Conservation (phyloP, 2,329 filamentous ascomycete genomes). For the Thelonectria blattea region DNA sequence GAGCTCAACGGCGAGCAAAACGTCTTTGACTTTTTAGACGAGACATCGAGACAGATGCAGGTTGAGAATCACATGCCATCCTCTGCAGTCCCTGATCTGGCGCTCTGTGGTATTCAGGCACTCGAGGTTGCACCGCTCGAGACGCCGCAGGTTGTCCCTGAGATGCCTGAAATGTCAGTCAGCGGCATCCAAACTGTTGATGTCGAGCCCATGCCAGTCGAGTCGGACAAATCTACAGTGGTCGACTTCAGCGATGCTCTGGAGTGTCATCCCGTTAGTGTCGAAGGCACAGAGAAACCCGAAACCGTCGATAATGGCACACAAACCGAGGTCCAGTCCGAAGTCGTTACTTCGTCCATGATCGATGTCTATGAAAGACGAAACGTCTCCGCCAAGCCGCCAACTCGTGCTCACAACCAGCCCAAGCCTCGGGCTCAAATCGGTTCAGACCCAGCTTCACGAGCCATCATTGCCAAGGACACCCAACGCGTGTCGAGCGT, state of each 20-base stretch:
- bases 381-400: too few species aligned
- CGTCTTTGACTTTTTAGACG: not conserved
- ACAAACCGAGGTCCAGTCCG: slow-evolving; percentile 8
- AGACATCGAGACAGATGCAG: not conserved
- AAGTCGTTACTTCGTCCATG: not conserved
- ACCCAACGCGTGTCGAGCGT: slow-evolving; percentile 1
- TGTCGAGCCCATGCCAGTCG: not conserved
- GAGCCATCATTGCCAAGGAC: slow-evolving; percentile 17
- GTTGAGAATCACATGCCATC: not conserved
- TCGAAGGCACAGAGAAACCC: not conserved
- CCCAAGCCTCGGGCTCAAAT: slow-evolving; percentile 6
- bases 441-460: slow-evolving; percentile 8
- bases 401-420: not conserved
- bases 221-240: not conserved
- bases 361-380: not conserved
- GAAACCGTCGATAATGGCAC: slow-evolving; percentile 5
- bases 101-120: not conserved
- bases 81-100: not conserved
- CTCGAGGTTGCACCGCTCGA: not conserved
- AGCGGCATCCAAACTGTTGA: not conserved
- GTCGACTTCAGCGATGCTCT: too few species aligned
- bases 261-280: too few species aligned
- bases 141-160: not conserved
- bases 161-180: not conserved
- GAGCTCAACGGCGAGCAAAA: not conserved